Evolutionary conservation across 805 yeast species (phyloP), one percentile per base, ranked within the genome.

Genomic region (Pichia paraexigua): DNA sequence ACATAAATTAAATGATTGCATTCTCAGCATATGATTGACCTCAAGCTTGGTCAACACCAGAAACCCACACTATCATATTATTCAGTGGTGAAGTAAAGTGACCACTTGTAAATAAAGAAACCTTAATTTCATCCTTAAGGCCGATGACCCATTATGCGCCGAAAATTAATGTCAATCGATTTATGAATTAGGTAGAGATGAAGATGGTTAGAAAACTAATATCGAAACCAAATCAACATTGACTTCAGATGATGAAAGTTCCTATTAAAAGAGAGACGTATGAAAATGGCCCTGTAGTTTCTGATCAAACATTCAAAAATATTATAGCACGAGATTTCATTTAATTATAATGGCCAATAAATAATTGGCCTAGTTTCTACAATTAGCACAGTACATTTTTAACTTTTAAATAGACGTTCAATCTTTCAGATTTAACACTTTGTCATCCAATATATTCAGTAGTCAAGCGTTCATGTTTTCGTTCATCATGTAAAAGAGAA

Each of bases 21-120:
- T 62, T 74, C 43, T 72, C 77, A 9, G 65, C 77, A 1, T 65
- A 73, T 35, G 77, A 74, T 53, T 74, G 78, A 78, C 77, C 78
- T 12, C 75, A 71, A 50, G 65, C 66, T 35, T 74, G 78, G 78
- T 78, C 78, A 28, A 60, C 69, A 0, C 66, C 75, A 5, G 73
- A 70, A 56, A 70, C 66, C 8, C 73, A 76, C 48, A 66, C 63
- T 1, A 54, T 73, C 41, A 66, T 65, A 5, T 47, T 73, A 30
- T 58, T 57, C 53, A 57, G 58, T n/a, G 71, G 69, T 47, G 63
- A 62, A 45, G 50, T 69, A 40, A 47, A 53, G 17, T 53, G 72
- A 35, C 73, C 73, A 12, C 24, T 66, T 22, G 53, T 68, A 13
- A 56, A 65, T 50, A 32, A 47, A 12, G 49, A 52, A 2, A 46